These are phyloP conservation scores for Chlamydomonas asymmetrica DNA, from an alignment of 139 green algal genomes.

Conservation along the genomic window DNA sequence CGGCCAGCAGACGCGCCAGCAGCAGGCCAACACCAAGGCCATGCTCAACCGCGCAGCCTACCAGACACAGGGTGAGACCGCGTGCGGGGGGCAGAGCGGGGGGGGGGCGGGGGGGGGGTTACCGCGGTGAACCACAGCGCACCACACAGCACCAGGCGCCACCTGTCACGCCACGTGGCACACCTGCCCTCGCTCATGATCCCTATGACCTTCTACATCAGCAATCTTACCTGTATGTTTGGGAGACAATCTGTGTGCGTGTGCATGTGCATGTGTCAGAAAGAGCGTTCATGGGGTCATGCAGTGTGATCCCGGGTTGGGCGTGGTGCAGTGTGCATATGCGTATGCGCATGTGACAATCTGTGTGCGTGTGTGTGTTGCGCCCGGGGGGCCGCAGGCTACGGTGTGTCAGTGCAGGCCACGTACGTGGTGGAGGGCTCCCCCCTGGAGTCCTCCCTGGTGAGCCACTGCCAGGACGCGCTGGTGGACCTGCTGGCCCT, in stretches of 20 bases:
- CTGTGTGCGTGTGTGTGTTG: not conserved
- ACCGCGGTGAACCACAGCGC: not conserved
- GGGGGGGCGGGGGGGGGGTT: too few relatives aligned
- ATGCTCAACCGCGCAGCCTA: not conserved
- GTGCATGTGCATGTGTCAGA: too few relatives aligned
- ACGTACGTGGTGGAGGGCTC: slow-evolving; percentile 17
- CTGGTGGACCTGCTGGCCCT: not conserved
- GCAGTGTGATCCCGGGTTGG: too few relatives aligned
- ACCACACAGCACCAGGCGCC: not conserved
- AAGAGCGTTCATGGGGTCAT: too few relatives aligned
- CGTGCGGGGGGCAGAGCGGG: not conserved
- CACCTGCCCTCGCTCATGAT: not conserved
- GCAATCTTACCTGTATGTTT: not conserved
- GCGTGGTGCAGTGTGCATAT: not conserved
- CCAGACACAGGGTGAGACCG: not conserved
- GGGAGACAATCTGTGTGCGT: not conserved
- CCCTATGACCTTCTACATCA: not conserved
- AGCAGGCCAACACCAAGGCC: slow-evolving; percentile 14
- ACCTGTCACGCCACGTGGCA: not conserved
- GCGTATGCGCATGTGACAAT: too few relatives aligned
- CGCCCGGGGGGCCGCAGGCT: not conserved
- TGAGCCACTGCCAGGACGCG: not conserved
- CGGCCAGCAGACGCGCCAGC: slow-evolving; percentile 2
- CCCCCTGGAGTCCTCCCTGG: slow-evolving; percentile 7
- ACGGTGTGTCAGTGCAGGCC: not conserved